Percentiles rank a stretch among this genome's conserved stretches.
Conservation (phyloP, 495 filamentous ascomycete species). For the Sporormia fimetaria region DNA sequence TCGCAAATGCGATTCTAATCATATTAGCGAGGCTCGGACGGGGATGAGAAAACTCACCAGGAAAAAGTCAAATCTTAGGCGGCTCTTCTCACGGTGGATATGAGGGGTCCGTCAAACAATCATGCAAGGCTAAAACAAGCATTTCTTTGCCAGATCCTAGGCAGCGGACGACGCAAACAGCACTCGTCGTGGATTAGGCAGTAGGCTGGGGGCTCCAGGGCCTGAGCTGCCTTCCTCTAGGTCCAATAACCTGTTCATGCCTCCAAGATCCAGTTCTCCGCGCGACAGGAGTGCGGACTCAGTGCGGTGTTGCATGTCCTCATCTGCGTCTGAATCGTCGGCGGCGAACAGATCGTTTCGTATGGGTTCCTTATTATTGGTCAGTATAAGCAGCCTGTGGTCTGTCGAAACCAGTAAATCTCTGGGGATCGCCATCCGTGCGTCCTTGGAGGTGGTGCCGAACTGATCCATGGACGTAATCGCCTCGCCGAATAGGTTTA, state of each 20-base stretch:
- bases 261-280: constrained; percentile 32
- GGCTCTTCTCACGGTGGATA: background rate
- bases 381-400: constrained; percentile 30
- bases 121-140: background rate
- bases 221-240: constrained; percentile 24
- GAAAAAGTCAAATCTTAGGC: background rate
- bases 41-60: background rate
- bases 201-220: constrained; percentile 6
- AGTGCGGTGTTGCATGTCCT: constrained; percentile 6
- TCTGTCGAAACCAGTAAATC: constrained; percentile 29
- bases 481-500: constrained; percentile 24
- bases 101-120: background rate
- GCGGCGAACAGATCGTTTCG: constrained; percentile 7
- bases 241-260: constrained; percentile 33
- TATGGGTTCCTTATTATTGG: constrained; percentile 7
- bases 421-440: constrained; percentile 19
- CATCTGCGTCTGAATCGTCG: constrained; percentile 16
- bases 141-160: background rate
- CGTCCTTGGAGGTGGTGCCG: constrained; percentile 18
- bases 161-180: constrained; percentile 28
- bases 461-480: constrained; percentile 29
- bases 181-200: constrained; percentile 26
- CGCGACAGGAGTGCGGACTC: constrained; percentile 31
- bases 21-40: background rate
- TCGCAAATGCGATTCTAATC: background rate